phyloP scores from a whole-genome alignment of 495 filamentous ascomycete genomes.

The Aspergillus ellipticus region DNA sequence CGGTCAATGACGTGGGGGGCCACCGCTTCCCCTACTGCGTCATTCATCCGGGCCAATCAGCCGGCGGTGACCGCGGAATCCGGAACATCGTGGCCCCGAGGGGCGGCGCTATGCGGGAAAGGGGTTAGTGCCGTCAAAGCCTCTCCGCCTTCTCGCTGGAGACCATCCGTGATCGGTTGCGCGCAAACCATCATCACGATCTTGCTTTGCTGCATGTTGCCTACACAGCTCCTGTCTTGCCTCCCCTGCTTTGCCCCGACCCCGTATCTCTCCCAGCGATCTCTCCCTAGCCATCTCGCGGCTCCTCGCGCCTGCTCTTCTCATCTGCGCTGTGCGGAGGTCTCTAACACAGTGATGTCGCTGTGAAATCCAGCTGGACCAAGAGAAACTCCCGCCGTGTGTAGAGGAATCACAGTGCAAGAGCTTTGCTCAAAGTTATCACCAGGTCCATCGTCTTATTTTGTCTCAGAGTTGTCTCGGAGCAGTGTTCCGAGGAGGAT shows the following conservation, averaged over 20 bases:
- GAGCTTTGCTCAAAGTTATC: constrained; percentile 13
- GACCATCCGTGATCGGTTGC: constrained; percentile 43
- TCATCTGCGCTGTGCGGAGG: constrained; percentile 13
- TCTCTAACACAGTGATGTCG: constrained; percentile 22
- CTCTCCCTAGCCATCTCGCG: neutral
- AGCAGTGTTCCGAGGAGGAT: neutral
- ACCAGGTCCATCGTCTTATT: constrained; percentile 7
- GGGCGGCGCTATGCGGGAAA: constrained; percentile 15
- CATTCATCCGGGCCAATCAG: constrained; percentile 10
- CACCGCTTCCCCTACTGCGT: neutral
- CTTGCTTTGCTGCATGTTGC: constrained; percentile 17
- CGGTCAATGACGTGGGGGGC: constrained; percentile 22
- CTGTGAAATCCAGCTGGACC: constrained; percentile 24
- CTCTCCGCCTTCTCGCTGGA: constrained; percentile 37
- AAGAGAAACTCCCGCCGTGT: constrained; percentile 24
- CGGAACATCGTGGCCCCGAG: constrained; percentile 20
- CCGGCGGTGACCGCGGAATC: neutral
- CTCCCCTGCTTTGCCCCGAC: constrained; percentile 6
- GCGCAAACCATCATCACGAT: constrained; percentile 36
- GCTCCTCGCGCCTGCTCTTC: neutral
- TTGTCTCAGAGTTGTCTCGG: neutral
- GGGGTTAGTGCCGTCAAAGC: constrained; percentile 32
- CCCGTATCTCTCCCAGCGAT: neutral
- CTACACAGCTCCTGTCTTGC: constrained; percentile 8
- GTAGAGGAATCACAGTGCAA: constrained; percentile 17